Evolutionary conservation across 768 basidiomycete genomes (phyloP).

Genomic region (Floccularia luteovirens): DNA sequence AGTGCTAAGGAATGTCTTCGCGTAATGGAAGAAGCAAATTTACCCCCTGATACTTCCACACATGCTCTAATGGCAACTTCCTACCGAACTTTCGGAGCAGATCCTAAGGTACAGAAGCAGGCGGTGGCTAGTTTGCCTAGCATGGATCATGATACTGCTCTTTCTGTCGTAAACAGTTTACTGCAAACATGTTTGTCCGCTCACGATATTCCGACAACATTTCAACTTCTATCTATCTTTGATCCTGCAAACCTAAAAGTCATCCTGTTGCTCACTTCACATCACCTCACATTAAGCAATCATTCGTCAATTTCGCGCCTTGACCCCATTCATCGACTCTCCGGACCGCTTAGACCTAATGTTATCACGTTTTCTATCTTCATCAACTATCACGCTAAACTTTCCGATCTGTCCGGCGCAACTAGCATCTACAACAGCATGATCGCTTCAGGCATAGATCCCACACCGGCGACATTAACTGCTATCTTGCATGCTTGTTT

Average conservation of each 20-base stretch:
- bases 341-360: slow-evolving; percentile 30
- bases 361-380: slow-evolving; percentile 56
- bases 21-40: slow-evolving; percentile 50
- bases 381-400: slow-evolving; percentile 44
- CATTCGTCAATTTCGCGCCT: no score
- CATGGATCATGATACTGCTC: slow-evolving; percentile 30
- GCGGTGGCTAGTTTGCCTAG: slow-evolving; percentile 39
- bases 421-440: slow-evolving; percentile 41
- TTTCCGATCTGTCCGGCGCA: slow-evolving; percentile 35
- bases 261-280: no score
- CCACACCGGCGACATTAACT: slow-evolving; percentile 38
- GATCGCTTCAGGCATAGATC: slow-evolving; percentile 28
- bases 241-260: no score
- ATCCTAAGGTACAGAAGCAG: slow-evolving; percentile 42
- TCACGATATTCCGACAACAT: slow-evolving; percentile 38
- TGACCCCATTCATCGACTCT: no score
- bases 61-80: slow-evolving; percentile 50
- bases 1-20: slow-evolving; percentile 46
- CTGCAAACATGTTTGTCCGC: slow-evolving; percentile 53
- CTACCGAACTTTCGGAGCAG: slow-evolving; percentile 54
- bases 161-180: slow-evolving; percentile 63
- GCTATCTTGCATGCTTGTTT: slow-evolving; percentile 55
- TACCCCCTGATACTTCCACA: slow-evolving; percentile 46
- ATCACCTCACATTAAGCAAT: no score
- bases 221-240: slow-evolving; percentile 44